Evolutionary conservation across 73 alveolate species (phyloP).

Genomic region (Symbiodinium natans): DNA sequence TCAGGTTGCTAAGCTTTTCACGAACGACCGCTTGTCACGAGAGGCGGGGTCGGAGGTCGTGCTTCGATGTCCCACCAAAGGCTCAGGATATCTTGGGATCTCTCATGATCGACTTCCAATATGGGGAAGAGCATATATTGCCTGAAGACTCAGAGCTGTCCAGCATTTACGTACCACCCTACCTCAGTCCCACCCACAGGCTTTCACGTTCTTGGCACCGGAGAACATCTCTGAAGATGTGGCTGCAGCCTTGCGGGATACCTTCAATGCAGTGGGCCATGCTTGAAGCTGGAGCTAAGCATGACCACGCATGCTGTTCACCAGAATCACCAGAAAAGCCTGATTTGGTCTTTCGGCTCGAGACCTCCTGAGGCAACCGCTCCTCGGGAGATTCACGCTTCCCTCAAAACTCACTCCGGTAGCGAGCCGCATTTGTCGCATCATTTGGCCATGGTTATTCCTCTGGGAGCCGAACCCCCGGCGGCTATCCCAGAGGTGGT

Average conservation of each 20-base stretch:
- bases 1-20: conserved; percentile 75
- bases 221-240: conserved; percentile 67
- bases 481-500: conserved; percentile 48
- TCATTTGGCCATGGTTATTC: conserved; percentile 13
- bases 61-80: neutral
- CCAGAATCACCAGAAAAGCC: no score
- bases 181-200: neutral
- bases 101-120: no score
- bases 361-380: conserved; percentile 85
- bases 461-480: conserved; percentile 31
- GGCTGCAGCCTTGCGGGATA: neutral
- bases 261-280: no score
- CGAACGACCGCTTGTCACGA: conserved; percentile 69
- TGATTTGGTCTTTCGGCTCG: conserved; percentile 10
- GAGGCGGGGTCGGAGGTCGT: conserved; percentile 25
- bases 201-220: conserved; percentile 73
- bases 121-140: neutral
- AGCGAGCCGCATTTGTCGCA: neutral
- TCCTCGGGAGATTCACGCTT: conserved; percentile 39
- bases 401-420: neutral
- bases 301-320: no score
- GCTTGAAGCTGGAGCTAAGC: no score
- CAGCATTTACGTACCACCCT: no score
- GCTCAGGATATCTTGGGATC: no score
- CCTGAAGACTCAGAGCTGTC: no score